phyloP scores from a whole-genome alignment of 257 asterid genomes.

The Petrea volubilis region DNA sequence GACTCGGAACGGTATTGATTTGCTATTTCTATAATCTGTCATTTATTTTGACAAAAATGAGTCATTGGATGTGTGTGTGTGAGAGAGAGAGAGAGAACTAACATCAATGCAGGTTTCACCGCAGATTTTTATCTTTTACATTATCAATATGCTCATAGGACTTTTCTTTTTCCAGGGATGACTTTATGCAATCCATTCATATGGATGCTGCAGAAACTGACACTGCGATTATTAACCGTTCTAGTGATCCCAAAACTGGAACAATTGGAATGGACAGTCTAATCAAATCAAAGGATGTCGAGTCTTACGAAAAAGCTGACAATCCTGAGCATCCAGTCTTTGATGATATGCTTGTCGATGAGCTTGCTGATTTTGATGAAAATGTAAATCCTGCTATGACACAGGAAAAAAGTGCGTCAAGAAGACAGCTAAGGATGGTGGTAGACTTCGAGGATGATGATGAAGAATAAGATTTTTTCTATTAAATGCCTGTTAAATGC shows the following conservation, averaged over 20 bases:
- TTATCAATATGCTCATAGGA: background rate
- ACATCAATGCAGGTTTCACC: background rate
- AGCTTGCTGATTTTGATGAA: slow-evolving; percentile 51
- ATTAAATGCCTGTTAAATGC: background rate
- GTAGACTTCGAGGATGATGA: slow-evolving; percentile 64
- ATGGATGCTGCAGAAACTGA: slow-evolving; percentile 25
- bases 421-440: slow-evolving; percentile 78
- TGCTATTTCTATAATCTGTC: slow-evolving; percentile 19
- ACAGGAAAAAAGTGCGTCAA: slow-evolving; percentile 34
- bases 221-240: background rate
- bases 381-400: slow-evolving; percentile 26
- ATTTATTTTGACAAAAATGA: background rate
- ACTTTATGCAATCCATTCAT: slow-evolving; percentile 27
- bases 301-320: slow-evolving; percentile 18
- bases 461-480: slow-evolving; percentile 44
- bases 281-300: slow-evolving; percentile 19
- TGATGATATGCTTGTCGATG: slow-evolving; percentile 31
- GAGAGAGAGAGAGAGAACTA: background rate
- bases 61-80: background rate
- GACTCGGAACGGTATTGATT: slow-evolving; percentile 39
- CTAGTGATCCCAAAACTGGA: slow-evolving; percentile 33
- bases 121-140: background rate
- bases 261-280: slow-evolving; percentile 21
- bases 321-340: slow-evolving; percentile 21
- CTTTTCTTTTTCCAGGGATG: slow-evolving; percentile 42